Evolutionary conservation across 805 yeast species (phyloP), one percentile per base, ranked within the genome.

Genomic region (Ascoidea asiatica): DNA sequence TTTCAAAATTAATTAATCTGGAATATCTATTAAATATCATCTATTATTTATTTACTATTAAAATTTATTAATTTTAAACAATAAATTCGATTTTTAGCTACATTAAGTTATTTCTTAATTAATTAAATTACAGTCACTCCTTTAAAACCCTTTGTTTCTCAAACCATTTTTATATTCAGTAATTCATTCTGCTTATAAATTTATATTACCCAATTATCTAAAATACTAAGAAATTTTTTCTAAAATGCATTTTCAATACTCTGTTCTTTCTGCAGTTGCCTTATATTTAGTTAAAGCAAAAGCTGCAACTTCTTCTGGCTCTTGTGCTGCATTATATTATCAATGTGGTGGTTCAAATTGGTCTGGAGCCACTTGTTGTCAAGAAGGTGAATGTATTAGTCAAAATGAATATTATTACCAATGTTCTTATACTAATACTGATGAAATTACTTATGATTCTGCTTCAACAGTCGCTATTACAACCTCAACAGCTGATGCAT

Each of bases 331-430:
- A 17, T 33, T 47, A 39, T 54, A 52, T 38, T 47, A 47, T n/a
- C 59, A 54, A 46, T 56, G 59, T 50, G 59, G 58, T 40, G 54
- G 51, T 43, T 17, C 18, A 7, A 44, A 44, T 38, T 56, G 44
- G 38, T 19, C 41, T 6, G 58, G 56, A 17, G 46, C 49, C 19
- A 50, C 54, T 5, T 44, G 42, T 8, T 56, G 62, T 52, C 50
- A 40, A 4, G 38, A 41, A 5, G 58, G 53, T 40, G 52, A 54
- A 20, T 58, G 61, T 46, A 42, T 42, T 38, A 46, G 54, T 2
- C 49, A 50, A 41, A 54, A 55, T 43, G 50, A 50, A 23, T 56
- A 42, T 50, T 57, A 56, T 46, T 53, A 48, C 47, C 61, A 56
- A 43, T 58, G 61, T 49, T n/a, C 35, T 42, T 20, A 43, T 21